A percentile compares a stretch with the other conserved stretches of the same genome.
Conservation (phyloP, 2,329 filamentous ascomycete species). For the Colletotrichum sansevieriae region DNA sequence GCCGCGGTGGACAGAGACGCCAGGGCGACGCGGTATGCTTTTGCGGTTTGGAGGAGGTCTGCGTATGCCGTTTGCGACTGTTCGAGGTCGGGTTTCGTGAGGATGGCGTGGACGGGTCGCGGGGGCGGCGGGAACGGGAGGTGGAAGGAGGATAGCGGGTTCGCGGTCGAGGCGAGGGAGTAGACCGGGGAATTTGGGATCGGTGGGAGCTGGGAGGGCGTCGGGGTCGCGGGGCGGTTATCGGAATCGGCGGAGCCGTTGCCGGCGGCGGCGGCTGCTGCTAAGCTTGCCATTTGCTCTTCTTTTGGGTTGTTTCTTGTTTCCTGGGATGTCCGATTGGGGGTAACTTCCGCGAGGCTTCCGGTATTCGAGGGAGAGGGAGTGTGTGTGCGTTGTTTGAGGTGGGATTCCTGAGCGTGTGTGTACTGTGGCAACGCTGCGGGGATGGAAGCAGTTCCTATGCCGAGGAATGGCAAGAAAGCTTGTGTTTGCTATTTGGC, state of each 20-base stretch:
- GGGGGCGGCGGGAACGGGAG: conserved; percentile 73
- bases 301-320: no score
- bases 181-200: conserved; percentile 74
- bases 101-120: conserved; percentile 68
- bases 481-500: conserved; percentile 17
- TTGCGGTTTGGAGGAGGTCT: conserved; percentile 72
- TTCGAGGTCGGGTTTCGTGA: conserved; percentile 74
- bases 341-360: no score
- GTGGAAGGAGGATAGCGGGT: conserved; percentile 69
- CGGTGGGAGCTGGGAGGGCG: conserved; percentile 69
- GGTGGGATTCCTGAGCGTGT: neutral
- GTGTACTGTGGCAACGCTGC: conserved; percentile 24
- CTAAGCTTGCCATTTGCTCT: neutral
- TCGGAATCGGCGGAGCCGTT: conserved; percentile 45
- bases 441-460: neutral
- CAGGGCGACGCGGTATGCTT: conserved; percentile 73
- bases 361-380: no score
- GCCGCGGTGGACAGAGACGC: conserved; percentile 71
- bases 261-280: conserved; percentile 43
- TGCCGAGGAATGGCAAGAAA: no score
- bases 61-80: conserved; percentile 73
- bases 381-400: no score
- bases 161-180: conserved; percentile 73
- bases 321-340: no score
- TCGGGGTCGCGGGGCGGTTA: conserved; percentile 56